Base-by-base conservation (phyloP, 768 basidiomycete species). In the Dendrothele bispora region DNA sequence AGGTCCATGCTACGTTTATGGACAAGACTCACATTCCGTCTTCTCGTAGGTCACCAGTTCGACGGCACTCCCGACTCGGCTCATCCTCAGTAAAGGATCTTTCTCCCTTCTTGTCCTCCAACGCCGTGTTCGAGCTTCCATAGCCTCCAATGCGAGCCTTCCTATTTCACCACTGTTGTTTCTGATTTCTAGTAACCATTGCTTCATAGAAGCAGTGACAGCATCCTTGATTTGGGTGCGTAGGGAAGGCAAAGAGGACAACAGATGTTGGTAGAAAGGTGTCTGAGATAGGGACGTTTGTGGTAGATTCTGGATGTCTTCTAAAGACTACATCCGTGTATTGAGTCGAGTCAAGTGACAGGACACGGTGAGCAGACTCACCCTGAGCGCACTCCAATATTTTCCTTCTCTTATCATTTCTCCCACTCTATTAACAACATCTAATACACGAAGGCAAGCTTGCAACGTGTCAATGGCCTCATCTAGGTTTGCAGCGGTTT, bases 401-500 rank as follows among this genome's bases (percentile, higher is more conserved):
- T 88, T 94, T 45, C 90, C 89, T 58, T 94, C 86, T 58, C 82
- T 80, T 58, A 99, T 88, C 86, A 98, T 93, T 63, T 91, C 84
- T 27, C 90, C 85, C 41, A 98, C 92, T 36, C 93, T 83, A 65
- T 93, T 82, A 12, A 97, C 87, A 50, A 97, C 85, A 62, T 99
- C 97, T 54, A 99, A 71, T 4, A 98, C 84, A 49, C 93, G 83
- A 50, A 99, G 70, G 60, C 91, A 95, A 12, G 91, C 88, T 67
- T 98, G 95, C 11, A 98, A 70, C 7, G 91, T 91, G 62, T 98
- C 97, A 55, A 99, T 94, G 14, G 91, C 91, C 66, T 98, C 94
- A 67, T 99, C 97, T 35, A 99, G 75, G 66, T 98, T 95, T 8
- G 87, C 81, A 4, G 92, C 92, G 0, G 95, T 95, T 69, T 91